phyloP scores from a whole-genome alignment of 345 rosid species.

The Cardamine chenopodiifolia region DNA sequence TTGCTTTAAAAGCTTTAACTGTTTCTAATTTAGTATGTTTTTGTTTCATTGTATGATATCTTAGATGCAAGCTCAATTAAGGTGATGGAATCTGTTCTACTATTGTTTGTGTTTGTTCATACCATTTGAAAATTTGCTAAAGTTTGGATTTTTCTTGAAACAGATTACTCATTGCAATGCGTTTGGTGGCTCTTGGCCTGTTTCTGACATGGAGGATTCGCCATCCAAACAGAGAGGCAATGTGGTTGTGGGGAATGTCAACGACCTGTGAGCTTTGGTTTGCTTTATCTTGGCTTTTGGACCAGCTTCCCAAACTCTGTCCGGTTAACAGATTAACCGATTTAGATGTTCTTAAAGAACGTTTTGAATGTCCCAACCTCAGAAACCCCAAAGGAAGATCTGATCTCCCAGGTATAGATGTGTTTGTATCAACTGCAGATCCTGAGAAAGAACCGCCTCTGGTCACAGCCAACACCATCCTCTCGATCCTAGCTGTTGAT shows the following conservation, averaged over 20 bases:
- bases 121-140: conserved; percentile 1
- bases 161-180: conserved; percentile 60
- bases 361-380: conserved; percentile 73
- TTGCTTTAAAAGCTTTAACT: background rate
- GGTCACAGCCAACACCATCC: conserved; percentile 77
- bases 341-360: conserved; percentile 61
- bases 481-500: conserved; percentile 73
- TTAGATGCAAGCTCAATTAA: background rate
- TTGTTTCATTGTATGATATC: background rate
- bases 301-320: conserved; percentile 81
- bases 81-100: background rate
- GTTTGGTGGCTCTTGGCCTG: conserved; percentile 65
- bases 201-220: conserved; percentile 74
- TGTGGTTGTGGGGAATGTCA: conserved; percentile 83
- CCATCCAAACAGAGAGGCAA: conserved; percentile 70
- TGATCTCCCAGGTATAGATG: conserved; percentile 77
- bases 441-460: conserved; percentile 86
- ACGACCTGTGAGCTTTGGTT: conserved; percentile 78
- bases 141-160: conserved; percentile 1
- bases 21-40: background rate
- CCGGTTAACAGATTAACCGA: conserved; percentile 76
- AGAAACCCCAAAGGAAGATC: conserved; percentile 77
- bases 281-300: conserved; percentile 78
- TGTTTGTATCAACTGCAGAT: conserved; percentile 80
- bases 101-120: background rate